Evolutionary conservation across 2,329 filamentous ascomycete species (phyloP), one percentile per base, ranked within the genome.

Genomic region (Apiospora koreana): DNA sequence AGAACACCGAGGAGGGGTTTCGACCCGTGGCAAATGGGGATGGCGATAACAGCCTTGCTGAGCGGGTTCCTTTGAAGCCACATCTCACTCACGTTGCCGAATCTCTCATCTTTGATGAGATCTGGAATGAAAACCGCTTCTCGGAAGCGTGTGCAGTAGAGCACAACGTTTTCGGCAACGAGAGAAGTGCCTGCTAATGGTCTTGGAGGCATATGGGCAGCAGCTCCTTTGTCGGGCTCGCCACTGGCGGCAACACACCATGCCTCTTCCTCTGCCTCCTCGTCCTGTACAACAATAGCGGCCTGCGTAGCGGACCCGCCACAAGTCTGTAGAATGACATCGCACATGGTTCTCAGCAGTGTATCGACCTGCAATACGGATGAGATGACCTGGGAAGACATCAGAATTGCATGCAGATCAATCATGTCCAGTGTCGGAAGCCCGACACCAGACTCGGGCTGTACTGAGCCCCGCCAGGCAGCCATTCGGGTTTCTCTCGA

Each of bases 351-450:
- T 76, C 92, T 91, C 72, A 95, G 86, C 4, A 95, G 85, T 75
- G 92, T 88, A 73, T 95, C 92, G 16, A 95, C 88, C 73, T 92
- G 88, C 14, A 95, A 81, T 67, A 94, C 92, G 21, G 92, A 94
- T 5, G 93, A 95, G 58, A 95, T 91, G 58, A 95, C 88, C 77
- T 94, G 93, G 12, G 92, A 94, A 2, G 91, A 93, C 75, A 93
- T 90, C 18, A 95, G 84, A 71, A 95, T 95, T 31, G 91, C 92
- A 54, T 93, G 91, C 72, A 95, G 80, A 79, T 95, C 93, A 77
- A 95, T 91, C 91, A 95, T 94, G 81, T 95, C 93, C 68, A 95
- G 86, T 38, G 92, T 90, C 50, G 92, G 92, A 71, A 94, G 84
- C 14, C 91, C 90, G 45, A 84, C 88, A 2, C 87, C 88, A 25